These are phyloP conservation scores for Sonneratia alba DNA, from an alignment of 345 rosid genomes.

Conservation along the genomic window DNA sequence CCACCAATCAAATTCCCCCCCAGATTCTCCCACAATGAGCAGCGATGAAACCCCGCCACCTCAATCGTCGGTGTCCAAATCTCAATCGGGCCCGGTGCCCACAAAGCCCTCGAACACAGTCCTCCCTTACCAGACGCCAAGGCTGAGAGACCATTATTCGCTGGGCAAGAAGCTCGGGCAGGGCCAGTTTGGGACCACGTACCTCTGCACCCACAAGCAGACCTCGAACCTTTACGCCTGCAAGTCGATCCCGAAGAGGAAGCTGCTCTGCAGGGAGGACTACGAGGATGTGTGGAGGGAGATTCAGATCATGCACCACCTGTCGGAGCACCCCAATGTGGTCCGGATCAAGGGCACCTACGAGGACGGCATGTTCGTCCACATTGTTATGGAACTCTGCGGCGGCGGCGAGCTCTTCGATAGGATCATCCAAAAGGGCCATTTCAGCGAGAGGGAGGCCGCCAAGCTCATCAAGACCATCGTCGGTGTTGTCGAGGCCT, in stretches of 20 bases:
- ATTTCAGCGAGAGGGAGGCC: constrained; percentile 87
- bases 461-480: constrained; percentile 75
- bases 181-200: constrained; percentile 93
- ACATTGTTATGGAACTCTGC: constrained; percentile 94
- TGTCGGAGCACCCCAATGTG: constrained; percentile 73
- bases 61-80: neutral
- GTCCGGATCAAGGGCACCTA: constrained; percentile 82
- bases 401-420: constrained; percentile 96
- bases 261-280: constrained; percentile 83
- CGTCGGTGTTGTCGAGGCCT: constrained; percentile 81
- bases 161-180: constrained; percentile 88
- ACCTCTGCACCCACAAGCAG: constrained; percentile 59
- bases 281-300: constrained; percentile 94
- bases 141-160: constrained; percentile 66
- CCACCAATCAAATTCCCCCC: neutral
- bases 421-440: constrained; percentile 83
- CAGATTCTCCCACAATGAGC: neutral
- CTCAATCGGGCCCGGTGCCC: constrained; percentile 12
- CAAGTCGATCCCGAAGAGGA: constrained; percentile 89
- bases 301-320: constrained; percentile 99
- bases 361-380: constrained; percentile 85
- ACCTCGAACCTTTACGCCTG: constrained; percentile 51
- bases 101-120: constrained; percentile 42
- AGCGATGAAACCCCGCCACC: constrained; percentile 9
- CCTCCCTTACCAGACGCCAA: constrained; percentile 76